These are phyloP conservation scores for Calocybe indica DNA, from an alignment of 768 basidiomycete species.

Conservation along the genomic window DNA sequence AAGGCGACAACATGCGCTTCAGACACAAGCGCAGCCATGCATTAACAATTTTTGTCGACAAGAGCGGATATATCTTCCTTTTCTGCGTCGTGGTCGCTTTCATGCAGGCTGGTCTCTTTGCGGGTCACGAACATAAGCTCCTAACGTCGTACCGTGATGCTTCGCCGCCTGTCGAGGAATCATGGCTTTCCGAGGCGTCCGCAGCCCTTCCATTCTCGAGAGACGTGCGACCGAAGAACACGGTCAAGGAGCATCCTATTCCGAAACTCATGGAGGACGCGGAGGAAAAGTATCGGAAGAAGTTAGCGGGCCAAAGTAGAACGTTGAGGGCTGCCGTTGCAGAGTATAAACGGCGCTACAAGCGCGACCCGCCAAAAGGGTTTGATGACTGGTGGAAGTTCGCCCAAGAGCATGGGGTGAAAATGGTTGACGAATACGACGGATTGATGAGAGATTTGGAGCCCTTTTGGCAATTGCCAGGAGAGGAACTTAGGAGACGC, in stretches of 20 bases:
- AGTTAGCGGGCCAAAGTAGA: slow-evolving; percentile 71
- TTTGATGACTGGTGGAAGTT: slow-evolving; percentile 92
- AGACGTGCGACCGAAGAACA: slow-evolving; percentile 6
- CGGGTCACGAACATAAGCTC: slow-evolving; percentile 24
- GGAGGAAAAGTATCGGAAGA: slow-evolving; percentile 59
- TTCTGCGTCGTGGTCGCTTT: slow-evolving; percentile 38
- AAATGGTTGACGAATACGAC: slow-evolving; percentile 89
- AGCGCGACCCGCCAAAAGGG: slow-evolving; percentile 76
- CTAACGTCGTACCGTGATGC: slow-evolving; percentile 11
- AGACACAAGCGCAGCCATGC: too few relatives aligned
- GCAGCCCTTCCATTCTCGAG: slow-evolving; percentile 12
- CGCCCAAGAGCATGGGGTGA: slow-evolving; percentile 62
- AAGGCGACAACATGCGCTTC: too few relatives aligned
- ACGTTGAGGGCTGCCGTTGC: slow-evolving; percentile 71
- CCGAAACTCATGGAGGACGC: slow-evolving; percentile 79
- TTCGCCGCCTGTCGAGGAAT: slow-evolving; percentile 10
- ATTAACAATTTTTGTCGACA: not conserved
- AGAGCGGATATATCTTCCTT: slow-evolving; percentile 36
- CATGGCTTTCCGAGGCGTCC: slow-evolving; percentile 13
- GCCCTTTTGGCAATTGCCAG: slow-evolving; percentile 77
- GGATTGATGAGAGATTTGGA: slow-evolving; percentile 70
- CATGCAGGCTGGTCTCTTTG: slow-evolving; percentile 43
- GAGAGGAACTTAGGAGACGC: slow-evolving; percentile 65
- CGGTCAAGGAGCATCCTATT: slow-evolving; percentile 63
- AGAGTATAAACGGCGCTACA: slow-evolving; percentile 79